Conservation (phyloP, 192 early-diverging fungal genomes). For the Funneliformis mosseae region DNA sequence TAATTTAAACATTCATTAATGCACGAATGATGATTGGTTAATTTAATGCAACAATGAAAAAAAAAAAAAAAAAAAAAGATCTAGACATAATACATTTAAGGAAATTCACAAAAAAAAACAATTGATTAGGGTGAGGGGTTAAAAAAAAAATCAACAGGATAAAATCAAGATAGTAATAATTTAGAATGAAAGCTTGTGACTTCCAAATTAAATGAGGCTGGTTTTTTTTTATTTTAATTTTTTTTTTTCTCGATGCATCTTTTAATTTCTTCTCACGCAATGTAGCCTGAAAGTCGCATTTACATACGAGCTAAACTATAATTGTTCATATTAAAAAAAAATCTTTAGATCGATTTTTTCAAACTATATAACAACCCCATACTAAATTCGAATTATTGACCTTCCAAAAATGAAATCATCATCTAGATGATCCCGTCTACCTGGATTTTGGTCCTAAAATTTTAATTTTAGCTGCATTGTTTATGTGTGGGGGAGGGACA, state of each 20-base stretch:
- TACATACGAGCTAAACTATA: not conserved
- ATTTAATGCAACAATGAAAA: not conserved
- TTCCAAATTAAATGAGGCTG: not conserved
- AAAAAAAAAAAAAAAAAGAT: not conserved
- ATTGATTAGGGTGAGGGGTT: not conserved
- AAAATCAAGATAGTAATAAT: not conserved
- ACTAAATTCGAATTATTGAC: too few relatives aligned
- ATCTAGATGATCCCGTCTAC: not conserved
- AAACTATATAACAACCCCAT: too few relatives aligned
- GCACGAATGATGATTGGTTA: not conserved
- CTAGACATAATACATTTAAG: not conserved
- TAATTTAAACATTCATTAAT: not conserved
- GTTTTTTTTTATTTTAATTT: not conserved
- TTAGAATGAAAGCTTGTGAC: not conserved
- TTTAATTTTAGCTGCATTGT: not conserved
- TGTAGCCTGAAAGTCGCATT: not conserved
- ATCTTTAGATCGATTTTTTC: not conserved
- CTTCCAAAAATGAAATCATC: too few relatives aligned
- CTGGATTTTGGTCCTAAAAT: not conserved
- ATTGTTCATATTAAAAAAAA: not conserved
- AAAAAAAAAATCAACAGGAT: not conserved
- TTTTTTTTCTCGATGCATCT: not conserved
- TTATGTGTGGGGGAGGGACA: not conserved
- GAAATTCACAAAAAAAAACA: too few relatives aligned
- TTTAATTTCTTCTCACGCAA: not conserved